phyloP scores from a whole-genome alignment of 306 rosid genomes.

The Vicia faba region DNA sequence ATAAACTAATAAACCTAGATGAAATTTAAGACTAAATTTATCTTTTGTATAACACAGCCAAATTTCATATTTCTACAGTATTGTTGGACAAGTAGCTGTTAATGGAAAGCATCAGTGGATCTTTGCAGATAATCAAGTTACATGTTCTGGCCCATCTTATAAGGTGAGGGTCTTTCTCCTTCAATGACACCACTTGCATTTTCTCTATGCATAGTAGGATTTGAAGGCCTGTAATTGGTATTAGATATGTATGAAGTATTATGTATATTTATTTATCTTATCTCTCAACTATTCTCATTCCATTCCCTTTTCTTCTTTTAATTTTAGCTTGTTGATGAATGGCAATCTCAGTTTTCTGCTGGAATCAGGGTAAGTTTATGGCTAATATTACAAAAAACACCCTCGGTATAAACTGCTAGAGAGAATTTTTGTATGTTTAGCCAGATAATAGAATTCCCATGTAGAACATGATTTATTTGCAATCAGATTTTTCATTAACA shows the following conservation, averaged over 20 bases:
- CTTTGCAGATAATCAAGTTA: constrained; percentile 60
- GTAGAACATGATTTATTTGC: constrained; percentile 16
- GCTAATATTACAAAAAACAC: too few relatives aligned
- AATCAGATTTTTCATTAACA: constrained; percentile 25
- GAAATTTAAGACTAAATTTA: constrained; percentile 19
- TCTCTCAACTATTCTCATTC: constrained; percentile 28
- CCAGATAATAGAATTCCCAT: background rate
- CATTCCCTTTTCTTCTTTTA: constrained; percentile 25
- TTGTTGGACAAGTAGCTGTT: constrained; percentile 91
- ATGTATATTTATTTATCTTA: constrained; percentile 15
- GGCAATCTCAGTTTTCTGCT: constrained; percentile 83
- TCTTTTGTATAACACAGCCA: constrained; percentile 20
- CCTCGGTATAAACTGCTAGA: too few relatives aligned
- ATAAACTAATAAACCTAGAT: constrained; percentile 25
- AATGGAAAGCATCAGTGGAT: constrained; percentile 90
- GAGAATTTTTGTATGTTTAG: too few relatives aligned
- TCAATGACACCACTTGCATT: constrained; percentile 22
- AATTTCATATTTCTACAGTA: constrained; percentile 49
- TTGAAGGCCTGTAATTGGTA: constrained; percentile 7
- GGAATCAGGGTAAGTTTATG: constrained; percentile 70
- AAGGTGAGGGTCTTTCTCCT: constrained; percentile 59
- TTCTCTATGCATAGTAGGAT: constrained; percentile 23
- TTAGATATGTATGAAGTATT: background rate
- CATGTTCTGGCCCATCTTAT: constrained; percentile 53
- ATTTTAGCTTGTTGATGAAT: constrained; percentile 70